Evolutionary conservation across 139 green algal genomes (phyloP), one percentile per base, ranked within the genome.

Genomic region (Pleodorina starrii): DNA sequence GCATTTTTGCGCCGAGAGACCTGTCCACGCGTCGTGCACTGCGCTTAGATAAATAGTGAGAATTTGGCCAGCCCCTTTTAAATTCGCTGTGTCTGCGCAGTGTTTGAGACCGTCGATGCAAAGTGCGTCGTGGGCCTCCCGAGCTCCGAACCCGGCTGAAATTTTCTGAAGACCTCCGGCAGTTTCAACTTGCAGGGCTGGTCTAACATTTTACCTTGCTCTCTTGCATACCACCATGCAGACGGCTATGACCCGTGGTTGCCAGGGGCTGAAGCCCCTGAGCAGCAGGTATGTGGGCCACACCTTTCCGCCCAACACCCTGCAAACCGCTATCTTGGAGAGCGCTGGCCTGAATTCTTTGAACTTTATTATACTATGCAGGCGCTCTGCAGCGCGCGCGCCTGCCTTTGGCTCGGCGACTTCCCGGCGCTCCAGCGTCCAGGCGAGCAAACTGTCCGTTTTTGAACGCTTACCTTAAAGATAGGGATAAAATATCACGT

Each of bases 361-460:
- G 9, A 36, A 50, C 51, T 35, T 35, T 50, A 2, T 63, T 82
- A 25, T 35, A 42, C 57, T 43, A 23, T 29, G 36, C 79, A 86
- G 79, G 79, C 79, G 79, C 40, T 75, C 79, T 25, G 48, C 32
- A 0, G 79, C 54, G 27, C 79, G 59, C 40, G 40, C 57, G 11
- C 79, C 79, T 36, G 51, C 77, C 11, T 75, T 86, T 46, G 17
- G 42, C 81, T 42, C 60, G 38, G 48, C 60, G 29, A 48, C 60
- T 29, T 87, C 60, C 38, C n/a, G 81, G 59, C 81, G 81, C 12
- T 48, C 60, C 6, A 48, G 23, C 59, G 81, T 87, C 11, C 81
- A 87, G 81, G 81, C 72, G 60, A 63, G 74, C 72, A 54, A 59
- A 80, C 11, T 11, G 35, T 50, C 29, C n/a, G n/a, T n/a, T n/a